A percentile compares a stretch with the other conserved stretches of the same genome.
These are phyloP conservation scores for Scleroderma bovista DNA, from an alignment of 768 basidiomycete genomes.

Conservation along the genomic window DNA sequence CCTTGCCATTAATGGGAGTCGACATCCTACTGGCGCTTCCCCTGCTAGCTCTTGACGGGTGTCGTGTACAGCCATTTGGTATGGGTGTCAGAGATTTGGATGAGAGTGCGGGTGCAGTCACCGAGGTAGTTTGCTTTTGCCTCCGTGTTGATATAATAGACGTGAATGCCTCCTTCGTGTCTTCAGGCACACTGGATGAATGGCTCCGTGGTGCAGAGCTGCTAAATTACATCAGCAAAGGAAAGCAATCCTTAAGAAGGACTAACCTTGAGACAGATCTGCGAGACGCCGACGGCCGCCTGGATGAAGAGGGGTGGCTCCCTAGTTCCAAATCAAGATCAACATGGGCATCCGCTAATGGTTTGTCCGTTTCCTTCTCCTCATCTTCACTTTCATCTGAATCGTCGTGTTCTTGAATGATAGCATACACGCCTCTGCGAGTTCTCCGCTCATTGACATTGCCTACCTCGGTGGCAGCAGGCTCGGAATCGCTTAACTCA, in stretches of 20 bases:
- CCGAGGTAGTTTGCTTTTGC: conserved; percentile 39
- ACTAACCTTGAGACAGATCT: conserved; percentile 25
- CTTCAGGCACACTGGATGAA: conserved; percentile 24
- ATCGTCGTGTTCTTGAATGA: conserved; percentile 53
- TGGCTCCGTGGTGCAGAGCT: conserved; percentile 24
- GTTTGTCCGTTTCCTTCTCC: conserved; percentile 41
- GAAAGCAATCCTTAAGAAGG: neutral
- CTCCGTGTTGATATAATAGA: conserved; percentile 58
- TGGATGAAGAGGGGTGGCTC: conserved; percentile 16
- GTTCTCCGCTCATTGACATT: conserved; percentile 79
- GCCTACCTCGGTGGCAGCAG: conserved; percentile 42
- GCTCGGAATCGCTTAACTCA: conserved; percentile 34
- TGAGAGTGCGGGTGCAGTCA: conserved; percentile 43
- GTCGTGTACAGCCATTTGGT: conserved; percentile 20
- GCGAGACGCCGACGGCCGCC: conserved; percentile 17
- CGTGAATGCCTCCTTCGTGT: conserved; percentile 35
- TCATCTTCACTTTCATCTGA: conserved; percentile 61
- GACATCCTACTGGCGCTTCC: conserved; percentile 27
- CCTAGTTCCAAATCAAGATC: conserved; percentile 50
- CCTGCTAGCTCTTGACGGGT: conserved; percentile 25
- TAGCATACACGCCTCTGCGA: conserved; percentile 75
- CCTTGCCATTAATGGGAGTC: conserved; percentile 27
- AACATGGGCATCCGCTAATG: conserved; percentile 42
- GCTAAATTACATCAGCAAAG: conserved; percentile 1
- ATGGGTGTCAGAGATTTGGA: conserved; percentile 36